A percentile compares a stretch with the other conserved stretches of the same genome.
Evolutionary conservation across 2,329 filamentous ascomycete species (phyloP).

Genomic region (Trichophaea hybrida): DNA sequence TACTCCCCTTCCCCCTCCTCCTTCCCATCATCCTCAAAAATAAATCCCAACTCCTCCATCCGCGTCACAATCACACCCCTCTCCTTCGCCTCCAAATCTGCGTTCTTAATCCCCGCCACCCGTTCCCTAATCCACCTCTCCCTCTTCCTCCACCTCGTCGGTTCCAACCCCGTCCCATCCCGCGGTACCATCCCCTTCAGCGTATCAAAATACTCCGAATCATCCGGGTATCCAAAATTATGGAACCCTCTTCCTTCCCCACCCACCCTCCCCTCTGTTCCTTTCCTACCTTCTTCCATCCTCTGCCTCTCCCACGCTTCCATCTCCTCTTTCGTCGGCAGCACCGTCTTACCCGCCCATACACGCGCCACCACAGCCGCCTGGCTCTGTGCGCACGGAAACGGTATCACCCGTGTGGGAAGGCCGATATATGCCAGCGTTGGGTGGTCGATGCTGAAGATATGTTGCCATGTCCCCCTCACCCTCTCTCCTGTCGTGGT

Average conservation of each 20-base stretch:
- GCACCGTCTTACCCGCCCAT: slow-evolving; percentile 53
- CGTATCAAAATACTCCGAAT: slow-evolving; percentile 56
- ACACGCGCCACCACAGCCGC: slow-evolving; percentile 61
- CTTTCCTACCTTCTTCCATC: slow-evolving; percentile 39
- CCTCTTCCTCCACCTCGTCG: slow-evolving; percentile 56
- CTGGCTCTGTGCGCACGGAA: slow-evolving; percentile 66
- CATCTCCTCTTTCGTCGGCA: slow-evolving; percentile 55
- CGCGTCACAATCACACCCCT: slow-evolving; percentile 49
- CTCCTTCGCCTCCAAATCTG: slow-evolving; percentile 43
- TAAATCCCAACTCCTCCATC: slow-evolving; percentile 58
- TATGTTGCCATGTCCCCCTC: slow-evolving; percentile 59
- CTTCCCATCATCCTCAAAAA: slow-evolving; percentile 34
- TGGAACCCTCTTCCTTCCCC: slow-evolving; percentile 38
- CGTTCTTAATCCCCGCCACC: slow-evolving; percentile 54
- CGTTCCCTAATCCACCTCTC: slow-evolving; percentile 57
- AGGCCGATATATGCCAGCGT: slow-evolving; percentile 65
- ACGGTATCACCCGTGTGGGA: slow-evolving; percentile 75
- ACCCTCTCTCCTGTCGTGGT: slow-evolving; percentile 57
- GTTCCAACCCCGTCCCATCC: slow-evolving; percentile 46
- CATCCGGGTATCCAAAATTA: slow-evolving; percentile 41
- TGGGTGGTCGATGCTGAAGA: slow-evolving; percentile 62
- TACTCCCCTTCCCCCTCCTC: not conserved
- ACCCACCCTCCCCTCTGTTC: not conserved
- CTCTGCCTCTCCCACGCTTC: slow-evolving; percentile 50
- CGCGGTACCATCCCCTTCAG: slow-evolving; percentile 39